Base-by-base conservation (phyloP, 1,284 basidiomycete genomes). In the Ceratobasidium sp. region DNA sequence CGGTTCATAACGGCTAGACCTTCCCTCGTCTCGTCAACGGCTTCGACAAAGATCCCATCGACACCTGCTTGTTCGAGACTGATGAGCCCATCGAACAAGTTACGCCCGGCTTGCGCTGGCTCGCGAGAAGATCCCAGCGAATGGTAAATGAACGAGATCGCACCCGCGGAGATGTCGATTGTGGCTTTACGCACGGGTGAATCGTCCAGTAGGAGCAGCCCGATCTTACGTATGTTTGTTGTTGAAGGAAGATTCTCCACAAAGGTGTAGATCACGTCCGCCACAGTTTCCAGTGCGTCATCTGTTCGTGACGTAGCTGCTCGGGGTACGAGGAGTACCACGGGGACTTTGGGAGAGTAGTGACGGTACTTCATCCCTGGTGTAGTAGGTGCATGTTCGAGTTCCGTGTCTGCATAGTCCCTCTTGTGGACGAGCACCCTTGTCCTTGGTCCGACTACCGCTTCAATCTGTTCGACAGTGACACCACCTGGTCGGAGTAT, bases 321-420 rank as follows among this genome's bases (percentile, higher is more conserved):
- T 28, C 96, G 81, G 5, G 90, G 89, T 71, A 87, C 83, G 32
- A 97, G 82, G 6, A 97, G 84, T 30, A 87, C 88, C 23, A 96
- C 92, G 1, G 94, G 93, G 12, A 94, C 89, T 0, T 89, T 84
- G 0, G 97, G 97, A 30, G 96, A 93, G 80, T 99, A 99, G 82
- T 99, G 97, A 64, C 92, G 87, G 80, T 99, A 99, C 82, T 99
- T 99, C 96, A 98, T 98, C n/a, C 97, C 97, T 0, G 97, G 97
- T 0, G 97, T 99, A 1, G 94, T 96, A 1, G 97, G 97, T 0
- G 89, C 87, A 58, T 84, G 83, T 78, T 93, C 91, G 73, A 92
- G 82, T 23, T 80, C 81, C 55, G 86, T 83, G 76, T 92, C 91
- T 39, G 81, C 77, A 77, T 89, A 94, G 79, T 94, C 92, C 23